Base-by-base conservation (phyloP, 108 stramenopile genomes). In the Cyclotella distinguenda region DNA sequence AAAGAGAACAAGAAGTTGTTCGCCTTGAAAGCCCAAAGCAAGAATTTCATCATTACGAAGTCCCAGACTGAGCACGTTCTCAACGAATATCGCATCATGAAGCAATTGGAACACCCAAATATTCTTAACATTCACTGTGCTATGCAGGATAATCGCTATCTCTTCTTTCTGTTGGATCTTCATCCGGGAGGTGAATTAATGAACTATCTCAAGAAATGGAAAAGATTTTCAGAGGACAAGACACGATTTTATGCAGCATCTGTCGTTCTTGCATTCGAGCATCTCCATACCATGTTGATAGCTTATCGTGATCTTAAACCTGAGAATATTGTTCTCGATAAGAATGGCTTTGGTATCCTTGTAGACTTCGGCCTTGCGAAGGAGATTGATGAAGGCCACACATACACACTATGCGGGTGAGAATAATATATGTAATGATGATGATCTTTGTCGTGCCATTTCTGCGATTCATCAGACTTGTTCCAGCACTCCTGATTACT, bases 351-450 rank as follows among this genome's bases (percentile, higher is more conserved):
- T 64, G 34, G 42, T 43, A 79, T 84, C 32, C 47, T 87, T 42
- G 82, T 87, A 8, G 86, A 86, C 66, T 84, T 84, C 38, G 86
- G 86, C 2, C 70, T 86, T 16, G 82, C 86, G 3, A 86, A 86
- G 65, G 70, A 78, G n/a, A 53, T 81, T 44, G 22, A 78, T 21
- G 63, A 55, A 18, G 82, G 79, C 10, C 66, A 78, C 27, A 85
- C 81, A 2, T 81, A 66, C 46, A 82, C 86, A 1, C 60, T 82
- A 25, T 82, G 83, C 58, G 86, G 83, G 58, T 59, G 21, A 59
- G 58, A 13, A 26, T 12, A 48, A 13, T 27, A 50, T 50, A 26
- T 22, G 49, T 6, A 12, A 50, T 50, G 8, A 5, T 16, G n/a
- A n/a, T n/a, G n/a, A n/a, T n/a, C n/a, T n/a, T n/a, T n/a, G n/a